These are phyloP conservation scores for Heritiera littoralis DNA, from an alignment of 345 rosid species.

Conservation along the genomic window DNA sequence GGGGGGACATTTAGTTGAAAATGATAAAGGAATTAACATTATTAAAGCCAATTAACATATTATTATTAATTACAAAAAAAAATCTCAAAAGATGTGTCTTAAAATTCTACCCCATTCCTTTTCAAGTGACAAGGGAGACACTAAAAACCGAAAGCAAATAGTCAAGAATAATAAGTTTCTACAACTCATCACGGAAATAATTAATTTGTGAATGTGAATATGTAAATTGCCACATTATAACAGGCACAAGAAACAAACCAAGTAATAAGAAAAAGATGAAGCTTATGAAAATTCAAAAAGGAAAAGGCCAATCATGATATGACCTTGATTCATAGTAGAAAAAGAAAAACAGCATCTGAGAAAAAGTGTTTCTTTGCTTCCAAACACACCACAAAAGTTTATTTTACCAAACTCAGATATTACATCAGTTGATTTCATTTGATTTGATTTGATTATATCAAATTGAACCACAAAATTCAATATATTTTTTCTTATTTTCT, in stretches of 20 bases:
- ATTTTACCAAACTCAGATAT: conserved; percentile 1
- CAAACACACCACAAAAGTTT: conserved; percentile 28
- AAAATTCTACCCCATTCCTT: background rate
- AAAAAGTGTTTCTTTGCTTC: conserved; percentile 26
- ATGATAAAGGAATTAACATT: background rate
- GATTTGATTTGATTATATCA: background rate
- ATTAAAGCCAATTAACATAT: background rate
- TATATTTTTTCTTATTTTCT: too few species aligned
- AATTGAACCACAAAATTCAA: background rate
- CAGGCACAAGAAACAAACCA: conserved; percentile 29
- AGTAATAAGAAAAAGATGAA: conserved; percentile 15
- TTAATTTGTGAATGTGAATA: too few species aligned
- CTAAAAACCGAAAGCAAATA: background rate
- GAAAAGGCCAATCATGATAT: conserved; percentile 31
- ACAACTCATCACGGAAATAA: background rate
- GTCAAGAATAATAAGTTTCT: background rate
- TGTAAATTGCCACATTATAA: background rate
- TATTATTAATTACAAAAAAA: background rate
- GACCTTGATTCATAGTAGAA: conserved; percentile 22
- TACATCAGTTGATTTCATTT: background rate
- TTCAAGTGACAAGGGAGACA: background rate
- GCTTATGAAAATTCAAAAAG: conserved; percentile 27
- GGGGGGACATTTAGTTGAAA: background rate
- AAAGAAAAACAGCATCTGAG: conserved; percentile 33
- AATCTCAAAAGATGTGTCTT: background rate